Base-by-base conservation (phyloP, 2,329 filamentous ascomycete species). In the Ophiobolus disseminans region DNA sequence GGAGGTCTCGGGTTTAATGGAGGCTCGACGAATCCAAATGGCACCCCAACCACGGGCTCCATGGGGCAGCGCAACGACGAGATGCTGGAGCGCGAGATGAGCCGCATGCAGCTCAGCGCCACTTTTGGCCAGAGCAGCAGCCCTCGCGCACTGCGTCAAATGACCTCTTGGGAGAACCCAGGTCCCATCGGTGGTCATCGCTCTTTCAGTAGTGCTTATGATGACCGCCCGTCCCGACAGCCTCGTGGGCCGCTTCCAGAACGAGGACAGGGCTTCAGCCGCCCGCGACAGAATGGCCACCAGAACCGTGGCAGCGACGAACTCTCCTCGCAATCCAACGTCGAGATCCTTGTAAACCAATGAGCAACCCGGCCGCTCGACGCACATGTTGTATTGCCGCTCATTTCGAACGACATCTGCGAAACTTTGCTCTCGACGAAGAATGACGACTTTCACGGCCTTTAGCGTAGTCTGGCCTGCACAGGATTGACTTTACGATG, bases 271-370 rank as follows among this genome's bases (percentile, higher is more conserved):
- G 84, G 75, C 73, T 87, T 79, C 73, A 75, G 77, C 42, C 74
- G 78, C 44, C 66, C 78, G 53, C 77, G 83, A 61, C 82, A 82
- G 62, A 86, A 86, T 63, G 84, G 84, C 63, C 84, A 86, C 68
- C 80, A 82, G 62, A 73, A 79, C 47, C 82, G 83, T 58, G 82
- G 82, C 62, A 86, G 83, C 69, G 84, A 87, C 61, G 84, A 87
- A 68, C 74, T 86, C 50, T 82, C 82, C 46, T 78, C 82, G 57
- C 82, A 80, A 62, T 83, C 81, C 53, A 80, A 80, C 48, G 80
- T 85, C 56, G 82, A 85, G 69, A 85, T 86, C 67, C 83, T 85
- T 62, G 83, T 86, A 62, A 84, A 85, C 76, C 84, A 83, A 73
- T 71, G 58, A 70, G 54, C 54, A 53, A 40, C 37, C 51, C 37